Evolutionary conservation across 1,139 yeast genomes (phyloP), one percentile per base, ranked within the genome.

Genomic region (Pneumocystis wakefieldiae): DNA sequence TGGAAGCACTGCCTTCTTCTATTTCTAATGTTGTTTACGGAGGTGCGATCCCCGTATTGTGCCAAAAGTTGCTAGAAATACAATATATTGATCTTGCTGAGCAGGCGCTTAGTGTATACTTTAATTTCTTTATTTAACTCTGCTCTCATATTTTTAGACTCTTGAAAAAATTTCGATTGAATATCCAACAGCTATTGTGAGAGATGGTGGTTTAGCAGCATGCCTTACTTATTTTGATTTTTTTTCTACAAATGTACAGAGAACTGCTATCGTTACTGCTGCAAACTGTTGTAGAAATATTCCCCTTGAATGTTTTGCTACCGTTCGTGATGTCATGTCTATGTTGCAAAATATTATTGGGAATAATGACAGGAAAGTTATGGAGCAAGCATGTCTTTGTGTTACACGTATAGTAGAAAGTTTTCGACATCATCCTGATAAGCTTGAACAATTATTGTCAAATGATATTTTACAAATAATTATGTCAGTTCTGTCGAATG

Each of bases 1-100:
- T 90, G 66, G 97, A 90, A 71, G 88, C 87, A 4, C 81, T 85
- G 67, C 83, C 83, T 28, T 86, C 86, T 61, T 81, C 84, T 61
- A 81, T 85, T 14, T 81, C 81, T 64, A 81, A 80, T 62, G 84
- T 90, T 4, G 84, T 88, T 7, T 78, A 80, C 59, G 82, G 82
- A 36, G 84, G 86, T 60, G 87, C 86, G 1, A 81, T 90, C 14
- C 84, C 83, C 57, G 83, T 82, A 0, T 76, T 92, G 58, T 83
- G 87, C 68, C 77, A 78, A 14, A 87, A 87, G 69, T 74, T 92
- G 59, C 73, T 82, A 67, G 95, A 89, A 68, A 86, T 91, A 24
- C 83, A 84, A 65, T 90, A 83, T 72, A 91, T 92, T 63, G 98
- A 92, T 72, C 77, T 92, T 65, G 95, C 97, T 0, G 98, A 92